Percentiles rank a stretch among this genome's conserved stretches.
Conservation (phyloP, 148 eudicot genomes). For the Agrostemma githago region DNA sequence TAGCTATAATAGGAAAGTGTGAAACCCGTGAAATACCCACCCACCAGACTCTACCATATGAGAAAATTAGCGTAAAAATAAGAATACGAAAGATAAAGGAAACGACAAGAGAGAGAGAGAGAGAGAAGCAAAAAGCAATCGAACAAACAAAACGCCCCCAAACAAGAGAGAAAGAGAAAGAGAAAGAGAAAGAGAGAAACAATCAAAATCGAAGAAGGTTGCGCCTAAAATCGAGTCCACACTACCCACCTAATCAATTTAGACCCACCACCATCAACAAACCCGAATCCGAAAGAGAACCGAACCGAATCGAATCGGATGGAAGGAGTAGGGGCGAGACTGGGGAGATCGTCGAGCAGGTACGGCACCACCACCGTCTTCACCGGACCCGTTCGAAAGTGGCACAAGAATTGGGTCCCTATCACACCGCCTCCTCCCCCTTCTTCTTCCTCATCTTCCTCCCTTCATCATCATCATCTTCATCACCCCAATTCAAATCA, state of each 20-base stretch:
- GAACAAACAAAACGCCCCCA: neutral
- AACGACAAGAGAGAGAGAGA: too few species aligned
- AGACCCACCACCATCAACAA: too few species aligned
- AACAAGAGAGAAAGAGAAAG: neutral
- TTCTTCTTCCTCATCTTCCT: neutral
- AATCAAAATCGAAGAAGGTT: too few species aligned
- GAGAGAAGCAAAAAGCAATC: neutral
- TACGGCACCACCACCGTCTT: constrained; percentile 7
- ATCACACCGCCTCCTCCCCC: neutral
- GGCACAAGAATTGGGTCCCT: constrained; percentile 1
- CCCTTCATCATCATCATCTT: neutral
- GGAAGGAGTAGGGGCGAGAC: constrained; percentile 11
- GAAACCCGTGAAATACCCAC: neutral
- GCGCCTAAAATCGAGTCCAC: too few species aligned
- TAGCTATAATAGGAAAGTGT: too few species aligned
- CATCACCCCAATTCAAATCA: neutral
- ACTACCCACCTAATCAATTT: too few species aligned
- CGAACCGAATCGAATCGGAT: neutral
- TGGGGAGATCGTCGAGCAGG: constrained; percentile 7
- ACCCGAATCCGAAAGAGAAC: neutral
- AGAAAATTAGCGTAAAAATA: too few species aligned
- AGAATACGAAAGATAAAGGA: neutral
- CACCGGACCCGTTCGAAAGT: constrained; percentile 11
- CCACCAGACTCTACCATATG: neutral
- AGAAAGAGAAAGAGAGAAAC: neutral